These are phyloP conservation scores for Dalechampia spathulata DNA, from an alignment of 441 rosid genomes.

Conservation along the genomic window DNA sequence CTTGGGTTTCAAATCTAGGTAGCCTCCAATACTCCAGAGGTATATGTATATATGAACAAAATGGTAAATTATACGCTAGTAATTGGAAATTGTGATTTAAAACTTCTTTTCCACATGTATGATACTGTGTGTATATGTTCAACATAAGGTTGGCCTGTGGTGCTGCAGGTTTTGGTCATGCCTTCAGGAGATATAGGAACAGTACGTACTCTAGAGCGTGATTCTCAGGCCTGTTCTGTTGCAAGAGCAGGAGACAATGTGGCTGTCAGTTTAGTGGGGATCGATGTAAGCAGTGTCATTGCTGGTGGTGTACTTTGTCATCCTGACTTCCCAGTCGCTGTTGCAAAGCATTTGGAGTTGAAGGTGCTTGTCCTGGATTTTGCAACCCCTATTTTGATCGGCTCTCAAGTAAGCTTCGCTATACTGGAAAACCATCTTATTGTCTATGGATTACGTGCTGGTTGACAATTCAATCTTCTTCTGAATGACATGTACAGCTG, in stretches of 20 bases:
- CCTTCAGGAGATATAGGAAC: conserved; percentile 80
- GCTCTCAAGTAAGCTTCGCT: conserved; percentile 58
- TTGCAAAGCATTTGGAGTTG: conserved; percentile 69
- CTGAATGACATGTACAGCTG: conserved; percentile 40
- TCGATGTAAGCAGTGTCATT: conserved; percentile 60
- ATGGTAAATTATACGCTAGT: neutral
- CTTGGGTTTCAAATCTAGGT: neutral
- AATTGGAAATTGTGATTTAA: too few relatives aligned
- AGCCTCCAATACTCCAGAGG: neutral
- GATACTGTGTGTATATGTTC: too few relatives aligned
- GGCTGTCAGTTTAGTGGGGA: conserved; percentile 59
- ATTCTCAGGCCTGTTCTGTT: conserved; percentile 54
- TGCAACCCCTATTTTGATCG: conserved; percentile 73
- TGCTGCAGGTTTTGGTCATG: conserved; percentile 70
- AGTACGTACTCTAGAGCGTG: conserved; percentile 65
- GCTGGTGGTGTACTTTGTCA: conserved; percentile 91
- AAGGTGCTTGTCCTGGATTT: conserved; percentile 68
- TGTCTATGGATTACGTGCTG: neutral
- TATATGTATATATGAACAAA: too few relatives aligned
- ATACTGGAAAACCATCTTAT: neutral
- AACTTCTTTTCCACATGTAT: too few relatives aligned
- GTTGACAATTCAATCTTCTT: conserved; percentile 15
- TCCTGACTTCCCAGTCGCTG: conserved; percentile 74
- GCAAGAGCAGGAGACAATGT: conserved; percentile 95
- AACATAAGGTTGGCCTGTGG: conserved; percentile 2